Conservation (phyloP, 139 green algal species). For the Coelastrella sp. region DNA sequence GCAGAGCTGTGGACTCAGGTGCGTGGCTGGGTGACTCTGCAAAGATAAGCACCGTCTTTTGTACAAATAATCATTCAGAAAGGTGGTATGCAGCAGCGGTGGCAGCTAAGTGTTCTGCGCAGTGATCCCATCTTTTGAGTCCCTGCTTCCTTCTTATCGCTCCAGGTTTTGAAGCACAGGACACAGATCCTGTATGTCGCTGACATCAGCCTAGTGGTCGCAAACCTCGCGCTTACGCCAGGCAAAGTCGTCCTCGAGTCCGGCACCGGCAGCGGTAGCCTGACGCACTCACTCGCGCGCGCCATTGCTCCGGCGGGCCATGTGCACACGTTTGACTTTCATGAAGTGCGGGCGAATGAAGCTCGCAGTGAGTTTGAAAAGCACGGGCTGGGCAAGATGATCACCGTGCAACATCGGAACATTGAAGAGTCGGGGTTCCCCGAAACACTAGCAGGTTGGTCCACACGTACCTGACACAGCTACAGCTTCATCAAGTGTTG, state of each 20-base stretch:
- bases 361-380: conserved; percentile 52
- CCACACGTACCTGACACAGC: no score
- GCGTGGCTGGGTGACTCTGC: no score
- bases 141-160: background rate
- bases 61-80: no score
- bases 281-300: conserved; percentile 92
- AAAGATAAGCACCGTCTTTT: no score
- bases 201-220: conserved; percentile 86
- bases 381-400: conserved; percentile 57
- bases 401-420: conserved; percentile 64
- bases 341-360: conserved; percentile 69
- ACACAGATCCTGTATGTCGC: conserved; percentile 91
- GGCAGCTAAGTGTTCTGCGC: no score
- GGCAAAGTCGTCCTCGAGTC: conserved; percentile 87
- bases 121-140: no score
- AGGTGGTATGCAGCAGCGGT: no score
- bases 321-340: conserved; percentile 98
- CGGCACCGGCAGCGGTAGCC: conserved; percentile 93
- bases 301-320: conserved; percentile 87
- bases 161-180: conserved; percentile 48
- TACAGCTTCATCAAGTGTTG: conserved; percentile 38
- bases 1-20: conserved; percentile 92
- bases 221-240: conserved; percentile 86
- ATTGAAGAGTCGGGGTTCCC: conserved; percentile 92
- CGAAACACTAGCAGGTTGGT: background rate